Conservation (phyloP, 1,284 basidiomycete species). For the Ganoderma multipileum region DNA sequence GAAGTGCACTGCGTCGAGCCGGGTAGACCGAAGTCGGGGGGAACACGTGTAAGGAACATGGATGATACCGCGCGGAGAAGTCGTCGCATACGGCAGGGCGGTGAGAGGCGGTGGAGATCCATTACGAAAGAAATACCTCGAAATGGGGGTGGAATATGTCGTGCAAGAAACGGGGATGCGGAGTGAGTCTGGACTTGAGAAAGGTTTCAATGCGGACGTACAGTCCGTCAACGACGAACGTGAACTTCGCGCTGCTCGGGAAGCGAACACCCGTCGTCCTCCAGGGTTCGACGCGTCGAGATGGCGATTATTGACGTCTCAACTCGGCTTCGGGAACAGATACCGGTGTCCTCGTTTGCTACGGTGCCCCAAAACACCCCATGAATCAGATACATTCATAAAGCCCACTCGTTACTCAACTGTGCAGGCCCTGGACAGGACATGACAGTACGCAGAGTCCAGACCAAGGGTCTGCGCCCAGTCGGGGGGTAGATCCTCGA, state of each 20-base stretch:
- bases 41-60: slow-evolving; percentile 21
- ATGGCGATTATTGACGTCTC: slow-evolving; percentile 47
- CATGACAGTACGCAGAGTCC: neutral
- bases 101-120: slow-evolving; percentile 10
- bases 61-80: neutral
- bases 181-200: neutral
- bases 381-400: neutral
- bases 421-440: neutral
- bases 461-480: neutral
- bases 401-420: neutral
- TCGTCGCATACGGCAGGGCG: slow-evolving; percentile 18
- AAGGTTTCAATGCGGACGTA: slow-evolving; percentile 36
- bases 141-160: slow-evolving; percentile 6
- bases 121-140: slow-evolving; percentile 22
- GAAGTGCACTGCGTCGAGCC: slow-evolving; percentile 18
- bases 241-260: slow-evolving; percentile 59
- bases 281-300: slow-evolving; percentile 50
- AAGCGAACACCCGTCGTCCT: slow-evolving; percentile 58
- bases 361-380: neutral
- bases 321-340: slow-evolving; percentile 27
- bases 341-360: neutral
- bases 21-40: slow-evolving; percentile 16
- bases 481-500: neutral
- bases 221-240: slow-evolving; percentile 57
- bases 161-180: slow-evolving; percentile 1